Percentiles rank a stretch among this genome's conserved stretches.
Conservation (phyloP, 2,329 filamentous ascomycete genomes). For the Cladosporium sphaerospermum region DNA sequence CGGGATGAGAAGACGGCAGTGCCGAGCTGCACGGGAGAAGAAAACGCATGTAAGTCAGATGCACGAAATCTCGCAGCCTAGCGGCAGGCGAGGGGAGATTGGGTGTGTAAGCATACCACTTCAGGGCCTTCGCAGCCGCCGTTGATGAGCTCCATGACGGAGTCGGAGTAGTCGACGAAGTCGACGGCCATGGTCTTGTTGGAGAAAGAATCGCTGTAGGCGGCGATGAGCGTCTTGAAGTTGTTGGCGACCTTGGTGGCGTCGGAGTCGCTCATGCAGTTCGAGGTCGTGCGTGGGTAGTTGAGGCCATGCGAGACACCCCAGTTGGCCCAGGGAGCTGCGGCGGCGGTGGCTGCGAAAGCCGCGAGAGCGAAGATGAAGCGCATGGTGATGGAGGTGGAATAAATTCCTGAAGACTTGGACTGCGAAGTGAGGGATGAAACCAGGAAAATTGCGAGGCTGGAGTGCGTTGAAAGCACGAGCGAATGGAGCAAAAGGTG, state of each 20-base stretch:
- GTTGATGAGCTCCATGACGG: slow-evolving; percentile 31
- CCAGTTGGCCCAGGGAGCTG: slow-evolving; percentile 5
- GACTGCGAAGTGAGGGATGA: no score
- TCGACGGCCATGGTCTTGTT: slow-evolving; percentile 22
- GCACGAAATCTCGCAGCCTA: slow-evolving; percentile 1
- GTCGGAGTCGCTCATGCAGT: slow-evolving; percentile 23
- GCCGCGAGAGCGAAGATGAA: slow-evolving; percentile 9
- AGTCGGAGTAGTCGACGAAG: slow-evolving; percentile 31
- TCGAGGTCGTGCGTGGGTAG: slow-evolving; percentile 1
- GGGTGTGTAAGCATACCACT: not conserved
- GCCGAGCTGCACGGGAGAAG: slow-evolving; percentile 17
- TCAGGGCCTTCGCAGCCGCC: slow-evolving; percentile 19
- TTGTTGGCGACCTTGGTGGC: slow-evolving; percentile 24
- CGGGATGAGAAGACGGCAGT: slow-evolving; percentile 23
- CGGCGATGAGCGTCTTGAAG: slow-evolving; percentile 28
- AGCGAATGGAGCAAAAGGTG: not conserved
- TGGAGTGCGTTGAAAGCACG: not conserved
- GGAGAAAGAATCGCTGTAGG: slow-evolving; percentile 26
- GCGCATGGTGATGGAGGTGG: slow-evolving; percentile 6
- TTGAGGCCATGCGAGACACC: not conserved
- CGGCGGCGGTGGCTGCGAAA: slow-evolving; percentile 5
- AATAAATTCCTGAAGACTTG: not conserved
- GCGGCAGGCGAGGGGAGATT: not conserved
- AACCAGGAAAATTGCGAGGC: not conserved
- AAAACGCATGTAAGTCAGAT: not conserved